Percentiles rank a stretch among this genome's conserved stretches.
phyloP scores from a whole-genome alignment of 495 filamentous ascomycete genomes.

The Tirmania nivea region DNA sequence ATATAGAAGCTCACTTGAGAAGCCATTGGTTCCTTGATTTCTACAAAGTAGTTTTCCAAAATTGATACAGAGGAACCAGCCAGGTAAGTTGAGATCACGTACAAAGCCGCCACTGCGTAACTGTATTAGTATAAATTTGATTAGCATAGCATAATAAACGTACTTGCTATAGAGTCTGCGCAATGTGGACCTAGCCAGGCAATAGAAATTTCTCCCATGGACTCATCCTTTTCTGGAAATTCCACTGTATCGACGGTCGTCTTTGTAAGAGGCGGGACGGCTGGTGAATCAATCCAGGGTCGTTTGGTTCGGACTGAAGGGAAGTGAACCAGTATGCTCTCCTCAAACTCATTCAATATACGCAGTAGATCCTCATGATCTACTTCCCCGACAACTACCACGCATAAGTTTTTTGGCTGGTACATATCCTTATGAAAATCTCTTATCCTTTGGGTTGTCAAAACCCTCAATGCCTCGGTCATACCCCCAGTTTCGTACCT shows the following conservation, averaged over 20 bases:
- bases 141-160: conserved; percentile 8
- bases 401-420: conserved; percentile 82
- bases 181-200: conserved; percentile 68
- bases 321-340: conserved; percentile 59
- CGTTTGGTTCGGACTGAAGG: conserved; percentile 37
- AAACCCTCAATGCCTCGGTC: conserved; percentile 70
- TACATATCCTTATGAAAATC: conserved; percentile 94
- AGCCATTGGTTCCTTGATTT: conserved; percentile 65
- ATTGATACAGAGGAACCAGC: conserved; percentile 81
- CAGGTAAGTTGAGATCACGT: conserved; percentile 60
- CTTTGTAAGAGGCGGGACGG: conserved; percentile 44
- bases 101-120: conserved; percentile 39
- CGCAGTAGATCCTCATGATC: conserved; percentile 59
- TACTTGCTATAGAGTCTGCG: conserved; percentile 33
- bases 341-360: conserved; percentile 72
- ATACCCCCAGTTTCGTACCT: conserved; percentile 93
- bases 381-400: conserved; percentile 75
- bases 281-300: conserved; percentile 75
- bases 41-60: conserved; percentile 77
- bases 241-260: conserved; percentile 55
- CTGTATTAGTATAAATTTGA: conserved; percentile 1
- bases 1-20: conserved; percentile 57
- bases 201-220: conserved; percentile 62
- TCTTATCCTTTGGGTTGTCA: conserved; percentile 75
- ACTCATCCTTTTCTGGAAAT: conserved; percentile 94